Percentiles rank a stretch among this genome's conserved stretches.
These are phyloP conservation scores for Globisporangium iwayamae DNA, from an alignment of 352 stramenopile genomes.

Conservation along the genomic window DNA sequence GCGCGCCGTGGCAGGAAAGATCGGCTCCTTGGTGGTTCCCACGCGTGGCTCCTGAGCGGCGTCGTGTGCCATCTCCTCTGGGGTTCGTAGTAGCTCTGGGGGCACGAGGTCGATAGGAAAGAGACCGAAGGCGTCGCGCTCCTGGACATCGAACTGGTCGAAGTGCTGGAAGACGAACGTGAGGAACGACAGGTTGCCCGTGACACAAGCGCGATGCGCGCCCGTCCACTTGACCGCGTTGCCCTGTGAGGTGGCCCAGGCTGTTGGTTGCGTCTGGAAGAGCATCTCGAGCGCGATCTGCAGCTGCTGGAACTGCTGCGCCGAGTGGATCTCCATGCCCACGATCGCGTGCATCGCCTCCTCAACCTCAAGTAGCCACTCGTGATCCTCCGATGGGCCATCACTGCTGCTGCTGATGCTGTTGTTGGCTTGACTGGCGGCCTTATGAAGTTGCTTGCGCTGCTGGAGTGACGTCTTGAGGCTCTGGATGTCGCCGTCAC, in stretches of 20 bases:
- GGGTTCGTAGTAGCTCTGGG: slow-evolving; percentile 35
- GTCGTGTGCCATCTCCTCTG: slow-evolving; percentile 22
- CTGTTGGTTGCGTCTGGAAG: slow-evolving; percentile 28
- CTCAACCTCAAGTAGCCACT: slow-evolving; percentile 34
- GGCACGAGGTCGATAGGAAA: slow-evolving; percentile 56
- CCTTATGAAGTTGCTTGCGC: slow-evolving; percentile 9
- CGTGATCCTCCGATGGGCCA: neutral
- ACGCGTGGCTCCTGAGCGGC: slow-evolving; percentile 1
- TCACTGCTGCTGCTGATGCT: neutral
- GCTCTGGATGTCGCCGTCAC: slow-evolving; percentile 46
- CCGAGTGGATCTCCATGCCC: slow-evolving; percentile 48
- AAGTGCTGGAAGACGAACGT: slow-evolving; percentile 45
- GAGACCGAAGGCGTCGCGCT: slow-evolving; percentile 47
- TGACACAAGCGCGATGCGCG: slow-evolving; percentile 53
- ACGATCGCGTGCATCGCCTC: slow-evolving; percentile 56
- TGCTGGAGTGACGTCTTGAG: slow-evolving; percentile 39
- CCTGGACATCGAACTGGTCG: slow-evolving; percentile 26
- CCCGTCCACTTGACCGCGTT: slow-evolving; percentile 46
- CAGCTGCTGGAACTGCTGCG: slow-evolving; percentile 55
- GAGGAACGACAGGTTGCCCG: slow-evolving; percentile 55
- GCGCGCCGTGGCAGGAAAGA: slow-evolving; percentile 19
- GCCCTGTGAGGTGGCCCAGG: slow-evolving; percentile 23
- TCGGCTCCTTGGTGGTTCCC: slow-evolving; percentile 1
- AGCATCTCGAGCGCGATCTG: slow-evolving; percentile 62
- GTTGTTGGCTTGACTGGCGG: slow-evolving; percentile 11